phyloP scores from a whole-genome alignment of 768 basidiomycete species.

The Rhizopogon vesiculosus region DNA sequence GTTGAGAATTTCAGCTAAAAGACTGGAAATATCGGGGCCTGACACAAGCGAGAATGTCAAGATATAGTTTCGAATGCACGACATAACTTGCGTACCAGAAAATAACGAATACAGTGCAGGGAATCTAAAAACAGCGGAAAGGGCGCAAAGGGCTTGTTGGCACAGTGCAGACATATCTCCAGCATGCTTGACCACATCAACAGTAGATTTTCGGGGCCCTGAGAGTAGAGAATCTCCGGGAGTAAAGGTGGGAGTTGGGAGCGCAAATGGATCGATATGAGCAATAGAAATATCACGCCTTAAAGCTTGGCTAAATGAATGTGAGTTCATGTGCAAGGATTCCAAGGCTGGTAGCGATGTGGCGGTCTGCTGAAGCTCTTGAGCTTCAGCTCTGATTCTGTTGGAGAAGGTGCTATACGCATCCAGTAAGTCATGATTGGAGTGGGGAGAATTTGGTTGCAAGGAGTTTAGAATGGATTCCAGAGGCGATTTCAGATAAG shows the following conservation, averaged over 20 bases:
- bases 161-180: conserved; percentile 42
- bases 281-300: conserved; percentile 48
- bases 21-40: conserved; percentile 40
- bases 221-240: conserved; percentile 5
- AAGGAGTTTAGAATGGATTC: conserved; percentile 44
- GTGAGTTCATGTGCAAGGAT: conserved; percentile 29
- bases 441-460: conserved; percentile 32
- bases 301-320: conserved; percentile 35
- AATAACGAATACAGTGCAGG: conserved; percentile 41
- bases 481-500: conserved; percentile 37
- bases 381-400: conserved; percentile 30
- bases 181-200: conserved; percentile 35
- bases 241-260: conserved; percentile 6
- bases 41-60: not conserved
- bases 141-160: conserved; percentile 46
- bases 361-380: conserved; percentile 2
- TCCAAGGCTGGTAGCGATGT: conserved; percentile 16
- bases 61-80: not conserved
- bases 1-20: conserved; percentile 42
- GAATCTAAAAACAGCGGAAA: conserved; percentile 49
- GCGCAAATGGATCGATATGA: conserved; percentile 29
- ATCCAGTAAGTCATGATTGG: conserved; percentile 53
- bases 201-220: conserved; percentile 14
- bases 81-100: conserved; percentile 34
- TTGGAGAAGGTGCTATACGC: conserved; percentile 51